Percentiles rank a stretch among this genome's conserved stretches.
Conservation (phyloP, 768 basidiomycete genomes). For the Zangia roseola region DNA sequence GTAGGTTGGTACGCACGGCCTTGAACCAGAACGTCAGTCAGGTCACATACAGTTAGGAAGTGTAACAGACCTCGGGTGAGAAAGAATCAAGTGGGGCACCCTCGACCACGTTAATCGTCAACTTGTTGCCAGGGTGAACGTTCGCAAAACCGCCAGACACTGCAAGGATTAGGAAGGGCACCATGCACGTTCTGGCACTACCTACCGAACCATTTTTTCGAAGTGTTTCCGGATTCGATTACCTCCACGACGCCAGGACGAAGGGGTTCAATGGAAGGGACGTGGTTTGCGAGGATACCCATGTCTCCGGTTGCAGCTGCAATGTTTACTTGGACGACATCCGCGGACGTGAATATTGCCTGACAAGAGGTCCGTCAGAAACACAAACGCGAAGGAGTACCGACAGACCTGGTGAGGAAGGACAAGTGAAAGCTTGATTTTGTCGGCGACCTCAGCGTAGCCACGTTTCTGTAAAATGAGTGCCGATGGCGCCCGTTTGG, state of each 20-base stretch:
- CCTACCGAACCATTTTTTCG: slow-evolving; percentile 98
- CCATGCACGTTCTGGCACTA: slow-evolving; percentile 8
- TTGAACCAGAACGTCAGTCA: slow-evolving; percentile 33
- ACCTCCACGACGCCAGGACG: slow-evolving; percentile 95
- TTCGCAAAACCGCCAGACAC: slow-evolving; percentile 97
- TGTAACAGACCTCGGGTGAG: slow-evolving; percentile 73
- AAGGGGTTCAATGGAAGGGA: slow-evolving; percentile 93
- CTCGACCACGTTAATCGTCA: slow-evolving; percentile 97
- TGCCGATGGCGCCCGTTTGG: slow-evolving; percentile 55
- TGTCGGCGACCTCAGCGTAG: slow-evolving; percentile 90
- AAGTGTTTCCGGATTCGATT: slow-evolving; percentile 70
- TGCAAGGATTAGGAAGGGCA: slow-evolving; percentile 32
- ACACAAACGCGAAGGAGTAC: neutral
- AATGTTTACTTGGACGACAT: slow-evolving; percentile 95
- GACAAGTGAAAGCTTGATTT: slow-evolving; percentile 89
- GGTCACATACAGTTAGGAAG: neutral
- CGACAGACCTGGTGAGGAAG: slow-evolving; percentile 89
- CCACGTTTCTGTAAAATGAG: slow-evolving; percentile 66
- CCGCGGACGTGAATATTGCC: slow-evolving; percentile 88
- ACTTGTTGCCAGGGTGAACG: slow-evolving; percentile 93
- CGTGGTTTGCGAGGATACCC: slow-evolving; percentile 99
- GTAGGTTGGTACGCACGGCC: slow-evolving; percentile 88
- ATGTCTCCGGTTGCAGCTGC: slow-evolving; percentile 94
- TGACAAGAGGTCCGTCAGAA: slow-evolving; percentile 36
- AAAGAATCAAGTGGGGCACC: slow-evolving; percentile 90